These are phyloP conservation scores for Teratosphaeriaceae sp. DNA, from an alignment of 2,329 filamentous ascomycete genomes.

Conservation along the genomic window DNA sequence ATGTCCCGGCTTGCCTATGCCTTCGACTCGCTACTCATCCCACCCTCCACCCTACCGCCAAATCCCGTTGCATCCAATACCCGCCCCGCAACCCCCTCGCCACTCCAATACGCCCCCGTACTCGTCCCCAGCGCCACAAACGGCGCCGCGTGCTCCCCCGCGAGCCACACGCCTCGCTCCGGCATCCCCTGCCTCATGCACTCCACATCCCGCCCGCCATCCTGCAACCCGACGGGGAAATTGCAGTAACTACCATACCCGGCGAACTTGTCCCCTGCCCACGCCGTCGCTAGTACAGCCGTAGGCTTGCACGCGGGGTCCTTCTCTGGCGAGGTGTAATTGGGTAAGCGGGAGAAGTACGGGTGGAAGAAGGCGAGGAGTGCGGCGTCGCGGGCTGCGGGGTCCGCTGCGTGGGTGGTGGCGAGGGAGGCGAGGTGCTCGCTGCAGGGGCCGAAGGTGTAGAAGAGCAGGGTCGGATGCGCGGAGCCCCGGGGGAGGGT, in stretches of 20 bases:
- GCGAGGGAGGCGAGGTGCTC: slow-evolving; percentile 42
- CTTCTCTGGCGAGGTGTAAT: slow-evolving; percentile 52
- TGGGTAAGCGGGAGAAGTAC: slow-evolving; percentile 68
- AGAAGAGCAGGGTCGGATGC: slow-evolving; percentile 83
- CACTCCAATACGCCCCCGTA: slow-evolving; percentile 88
- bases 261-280: slow-evolving; percentile 71
- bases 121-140: slow-evolving; percentile 84
- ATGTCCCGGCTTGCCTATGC: too few species aligned
- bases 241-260: slow-evolving; percentile 80
- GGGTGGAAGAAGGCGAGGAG: slow-evolving; percentile 64
- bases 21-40: too few species aligned
- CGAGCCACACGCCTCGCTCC: slow-evolving; percentile 70
- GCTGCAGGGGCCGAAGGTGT: slow-evolving; percentile 61
- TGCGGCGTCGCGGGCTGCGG: slow-evolving; percentile 45
- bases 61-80: too few species aligned
- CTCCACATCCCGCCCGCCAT: slow-evolving; percentile 67
- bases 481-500: slow-evolving; percentile 52
- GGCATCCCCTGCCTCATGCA: slow-evolving; percentile 49
- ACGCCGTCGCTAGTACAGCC: slow-evolving; percentile 63
- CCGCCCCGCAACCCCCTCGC: slow-evolving; percentile 66
- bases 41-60: too few species aligned
- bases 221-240: slow-evolving; percentile 68
- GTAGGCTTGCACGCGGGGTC: slow-evolving; percentile 55
- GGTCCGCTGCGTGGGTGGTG: slow-evolving; percentile 24
- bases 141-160: slow-evolving; percentile 84